phyloP scores from a whole-genome alignment of 306 rosid genomes.

The Corylus heterophylla region DNA sequence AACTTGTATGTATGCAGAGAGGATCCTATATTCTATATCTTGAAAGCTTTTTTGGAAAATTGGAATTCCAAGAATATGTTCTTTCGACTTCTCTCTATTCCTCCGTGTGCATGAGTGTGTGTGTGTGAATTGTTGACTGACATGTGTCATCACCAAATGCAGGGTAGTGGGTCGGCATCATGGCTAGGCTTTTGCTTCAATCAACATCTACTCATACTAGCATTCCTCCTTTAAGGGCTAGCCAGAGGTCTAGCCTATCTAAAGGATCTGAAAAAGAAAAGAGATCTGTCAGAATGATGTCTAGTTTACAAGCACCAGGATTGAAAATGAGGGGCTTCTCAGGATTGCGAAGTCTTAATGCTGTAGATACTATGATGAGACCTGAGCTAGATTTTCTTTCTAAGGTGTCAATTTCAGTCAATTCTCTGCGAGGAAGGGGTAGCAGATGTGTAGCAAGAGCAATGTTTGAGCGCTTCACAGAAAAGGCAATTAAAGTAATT shows the following conservation, averaged over 20 bases:
- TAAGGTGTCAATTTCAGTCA: constrained; percentile 47
- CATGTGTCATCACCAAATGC: constrained; percentile 20
- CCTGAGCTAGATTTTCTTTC: constrained; percentile 61
- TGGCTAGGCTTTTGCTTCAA: constrained; percentile 89
- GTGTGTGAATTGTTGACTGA: constrained; percentile 17
- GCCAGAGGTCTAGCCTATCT: constrained; percentile 48
- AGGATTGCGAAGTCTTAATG: constrained; percentile 67
- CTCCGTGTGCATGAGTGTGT: not conserved
- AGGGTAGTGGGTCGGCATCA: constrained; percentile 41
- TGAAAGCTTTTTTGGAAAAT: not conserved
- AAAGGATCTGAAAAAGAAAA: constrained; percentile 60
- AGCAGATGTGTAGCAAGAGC: constrained; percentile 73
- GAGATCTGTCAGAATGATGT: constrained; percentile 60
- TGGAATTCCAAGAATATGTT: not conserved
- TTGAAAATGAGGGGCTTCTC: constrained; percentile 60
- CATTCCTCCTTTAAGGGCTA: constrained; percentile 59
- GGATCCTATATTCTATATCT: not conserved
- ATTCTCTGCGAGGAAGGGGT: constrained; percentile 55
- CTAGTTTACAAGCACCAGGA: constrained; percentile 43
- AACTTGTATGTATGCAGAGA: not conserved
- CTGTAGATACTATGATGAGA: constrained; percentile 57
- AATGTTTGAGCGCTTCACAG: constrained; percentile 98
- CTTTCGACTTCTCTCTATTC: not conserved
- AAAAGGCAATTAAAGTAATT: constrained; percentile 93
- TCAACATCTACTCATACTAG: constrained; percentile 36